These are phyloP conservation scores for Trichomonascaceae sp. DNA, from an alignment of 1,139 yeast genomes.

Conservation along the genomic window DNA sequence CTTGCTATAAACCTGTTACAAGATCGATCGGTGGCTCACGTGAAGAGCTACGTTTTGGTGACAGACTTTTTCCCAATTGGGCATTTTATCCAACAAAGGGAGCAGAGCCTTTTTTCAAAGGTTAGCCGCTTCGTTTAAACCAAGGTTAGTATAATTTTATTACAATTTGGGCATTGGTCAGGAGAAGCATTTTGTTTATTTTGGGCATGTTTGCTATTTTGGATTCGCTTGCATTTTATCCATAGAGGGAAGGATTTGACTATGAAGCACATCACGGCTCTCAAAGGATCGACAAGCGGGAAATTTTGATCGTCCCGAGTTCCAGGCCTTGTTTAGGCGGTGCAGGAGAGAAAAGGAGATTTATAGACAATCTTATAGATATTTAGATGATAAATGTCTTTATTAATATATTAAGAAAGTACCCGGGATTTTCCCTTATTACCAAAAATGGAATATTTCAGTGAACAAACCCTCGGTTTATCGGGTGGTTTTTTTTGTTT, in stretches of 20 bases:
- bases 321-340: not conserved
- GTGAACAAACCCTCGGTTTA: not conserved
- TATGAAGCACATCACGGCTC: not conserved
- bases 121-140: not conserved
- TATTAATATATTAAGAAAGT: too few species aligned
- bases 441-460: not conserved
- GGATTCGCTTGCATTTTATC: not conserved
- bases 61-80: not conserved
- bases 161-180: not conserved
- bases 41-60: not conserved
- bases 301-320: not conserved
- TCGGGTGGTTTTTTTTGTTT: not conserved
- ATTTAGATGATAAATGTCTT: too few species aligned
- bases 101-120: not conserved
- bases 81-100: not conserved
- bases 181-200: not conserved
- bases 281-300: not conserved
- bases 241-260: too few species aligned
- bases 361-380: too few species aligned
- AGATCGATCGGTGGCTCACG: slow-evolving; percentile 1
- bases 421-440: not conserved
- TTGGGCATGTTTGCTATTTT: not conserved
- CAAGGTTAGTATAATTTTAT: not conserved
- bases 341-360: not conserved
- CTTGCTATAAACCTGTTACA: not conserved